A percentile compares a stretch with the other conserved stretches of the same genome.
Evolutionary conservation across 2,329 filamentous ascomycete genomes (phyloP).

Genomic region (Bipolaris gigantea): DNA sequence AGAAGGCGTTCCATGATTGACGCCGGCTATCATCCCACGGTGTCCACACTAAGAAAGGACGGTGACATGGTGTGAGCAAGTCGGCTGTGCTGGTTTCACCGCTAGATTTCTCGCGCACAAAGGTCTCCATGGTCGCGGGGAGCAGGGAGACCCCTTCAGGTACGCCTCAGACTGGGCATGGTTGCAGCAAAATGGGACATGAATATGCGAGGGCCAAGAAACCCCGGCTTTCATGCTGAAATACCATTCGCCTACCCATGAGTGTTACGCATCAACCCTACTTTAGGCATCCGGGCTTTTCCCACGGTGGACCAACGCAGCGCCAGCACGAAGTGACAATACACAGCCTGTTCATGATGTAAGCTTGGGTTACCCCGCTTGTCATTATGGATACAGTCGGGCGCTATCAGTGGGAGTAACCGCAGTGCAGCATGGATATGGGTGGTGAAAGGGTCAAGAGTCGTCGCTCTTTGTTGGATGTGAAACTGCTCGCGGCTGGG

Average conservation of each 20-base stretch:
- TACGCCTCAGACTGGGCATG: conserved; percentile 17
- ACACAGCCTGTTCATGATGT: conserved; percentile 2
- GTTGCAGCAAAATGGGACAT: conserved; percentile 14
- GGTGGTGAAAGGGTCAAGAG: neutral
- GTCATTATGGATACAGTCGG: conserved; percentile 2
- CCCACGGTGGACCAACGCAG: conserved; percentile 3
- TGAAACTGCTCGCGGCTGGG: conserved; percentile 2
- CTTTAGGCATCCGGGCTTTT: conserved; percentile 1
- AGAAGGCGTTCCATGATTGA: conserved; percentile 5
- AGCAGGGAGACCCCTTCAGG: conserved; percentile 24
- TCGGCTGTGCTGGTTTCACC: conserved; percentile 16
- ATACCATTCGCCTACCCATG: neutral
- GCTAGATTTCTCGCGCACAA: conserved; percentile 11
- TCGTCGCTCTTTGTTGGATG: neutral
- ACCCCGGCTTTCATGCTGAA: neutral
- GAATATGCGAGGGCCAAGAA: conserved; percentile 3
- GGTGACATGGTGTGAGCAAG: conserved; percentile 9
- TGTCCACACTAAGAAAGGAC: conserved; percentile 9
- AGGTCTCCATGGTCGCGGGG: conserved; percentile 21
- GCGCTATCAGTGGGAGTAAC: neutral
- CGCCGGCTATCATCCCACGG: conserved; percentile 4
- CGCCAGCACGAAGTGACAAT: conserved; percentile 5
- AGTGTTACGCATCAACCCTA: conserved; percentile 4
- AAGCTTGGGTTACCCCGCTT: conserved; percentile 15
- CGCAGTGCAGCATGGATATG: neutral